phyloP scores from a whole-genome alignment of 2,329 filamentous ascomycete genomes.

The Cladosporium sp. region DNA sequence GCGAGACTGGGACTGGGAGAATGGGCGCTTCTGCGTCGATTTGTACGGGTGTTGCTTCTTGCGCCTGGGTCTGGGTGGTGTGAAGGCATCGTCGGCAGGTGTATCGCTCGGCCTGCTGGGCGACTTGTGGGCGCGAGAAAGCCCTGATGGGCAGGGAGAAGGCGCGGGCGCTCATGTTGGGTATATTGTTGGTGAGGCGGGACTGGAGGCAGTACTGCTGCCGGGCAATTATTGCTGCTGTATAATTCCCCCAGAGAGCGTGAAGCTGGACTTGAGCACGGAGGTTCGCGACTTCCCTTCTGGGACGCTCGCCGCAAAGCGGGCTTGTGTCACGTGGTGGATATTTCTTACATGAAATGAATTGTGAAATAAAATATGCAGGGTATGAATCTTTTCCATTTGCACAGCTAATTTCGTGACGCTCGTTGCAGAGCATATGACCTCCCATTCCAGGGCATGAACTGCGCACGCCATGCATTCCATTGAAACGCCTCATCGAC shows the following conservation, averaged over 20 bases:
- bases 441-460: slow-evolving; percentile 1
- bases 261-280: slow-evolving; percentile 17
- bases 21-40: slow-evolving; percentile 17
- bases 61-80: slow-evolving; percentile 30
- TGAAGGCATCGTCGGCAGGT: slow-evolving; percentile 36
- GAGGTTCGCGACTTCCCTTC: slow-evolving; percentile 15
- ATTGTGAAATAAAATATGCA: neutral
- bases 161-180: slow-evolving; percentile 32
- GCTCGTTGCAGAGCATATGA: neutral
- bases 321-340: neutral
- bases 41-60: slow-evolving; percentile 15
- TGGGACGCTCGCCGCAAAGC: slow-evolving; percentile 10
- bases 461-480: neutral
- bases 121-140: slow-evolving; percentile 23
- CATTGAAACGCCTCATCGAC: neutral
- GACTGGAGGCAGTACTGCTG: neutral
- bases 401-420: neutral
- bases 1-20: slow-evolving; percentile 18
- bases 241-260: slow-evolving; percentile 15
- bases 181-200: neutral
- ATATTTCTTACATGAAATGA: neutral
- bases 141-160: slow-evolving; percentile 32
- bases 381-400: neutral
- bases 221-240: slow-evolving; percentile 9
- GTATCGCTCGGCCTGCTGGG: slow-evolving; percentile 30